These are phyloP conservation scores for Aureobasidium lini DNA, from an alignment of 2,329 filamentous ascomycete species.

Conservation along the genomic window DNA sequence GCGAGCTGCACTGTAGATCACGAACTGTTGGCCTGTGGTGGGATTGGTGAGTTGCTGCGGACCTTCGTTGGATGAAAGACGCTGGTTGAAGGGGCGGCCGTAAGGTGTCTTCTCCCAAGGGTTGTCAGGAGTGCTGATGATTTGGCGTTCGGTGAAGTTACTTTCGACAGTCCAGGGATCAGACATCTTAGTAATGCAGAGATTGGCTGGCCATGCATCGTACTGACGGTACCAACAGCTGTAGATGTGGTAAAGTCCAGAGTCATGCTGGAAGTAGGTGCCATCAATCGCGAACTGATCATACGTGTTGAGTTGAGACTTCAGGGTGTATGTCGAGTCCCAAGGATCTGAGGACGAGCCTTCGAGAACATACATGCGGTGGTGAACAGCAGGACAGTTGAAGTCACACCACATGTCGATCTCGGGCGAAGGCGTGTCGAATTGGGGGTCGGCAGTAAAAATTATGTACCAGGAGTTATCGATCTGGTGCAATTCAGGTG, in stretches of 20 bases:
- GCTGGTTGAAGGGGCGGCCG: slow-evolving; percentile 38
- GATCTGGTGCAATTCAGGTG: slow-evolving; percentile 44
- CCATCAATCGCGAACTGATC: slow-evolving; percentile 49
- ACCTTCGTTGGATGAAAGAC: slow-evolving; percentile 43
- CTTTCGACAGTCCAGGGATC: slow-evolving; percentile 42
- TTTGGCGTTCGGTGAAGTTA: slow-evolving; percentile 39
- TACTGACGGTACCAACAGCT: slow-evolving; percentile 38
- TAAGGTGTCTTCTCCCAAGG: slow-evolving; percentile 47
- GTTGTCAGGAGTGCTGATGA: slow-evolving; percentile 41
- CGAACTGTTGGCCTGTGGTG: slow-evolving; percentile 39
- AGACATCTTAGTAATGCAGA: slow-evolving; percentile 45
- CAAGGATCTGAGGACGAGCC: slow-evolving; percentile 37
- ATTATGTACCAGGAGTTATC: slow-evolving; percentile 44
- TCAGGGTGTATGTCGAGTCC: slow-evolving; percentile 38
- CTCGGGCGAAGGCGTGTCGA: slow-evolving; percentile 39
- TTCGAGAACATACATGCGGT: slow-evolving; percentile 46
- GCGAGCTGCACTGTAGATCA: slow-evolving; percentile 44
- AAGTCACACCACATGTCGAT: slow-evolving; percentile 43
- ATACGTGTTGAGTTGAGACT: slow-evolving; percentile 42
- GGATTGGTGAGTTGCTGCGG: slow-evolving; percentile 44
- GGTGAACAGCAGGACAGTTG: slow-evolving; percentile 44
- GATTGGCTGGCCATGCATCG: slow-evolving; percentile 44
- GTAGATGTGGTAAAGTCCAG: slow-evolving; percentile 35
- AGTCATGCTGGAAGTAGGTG: slow-evolving; percentile 42
- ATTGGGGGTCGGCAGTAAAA: slow-evolving; percentile 44